phyloP scores from a whole-genome alignment of 768 basidiomycete species.

The Trametes sanguinea region DNA sequence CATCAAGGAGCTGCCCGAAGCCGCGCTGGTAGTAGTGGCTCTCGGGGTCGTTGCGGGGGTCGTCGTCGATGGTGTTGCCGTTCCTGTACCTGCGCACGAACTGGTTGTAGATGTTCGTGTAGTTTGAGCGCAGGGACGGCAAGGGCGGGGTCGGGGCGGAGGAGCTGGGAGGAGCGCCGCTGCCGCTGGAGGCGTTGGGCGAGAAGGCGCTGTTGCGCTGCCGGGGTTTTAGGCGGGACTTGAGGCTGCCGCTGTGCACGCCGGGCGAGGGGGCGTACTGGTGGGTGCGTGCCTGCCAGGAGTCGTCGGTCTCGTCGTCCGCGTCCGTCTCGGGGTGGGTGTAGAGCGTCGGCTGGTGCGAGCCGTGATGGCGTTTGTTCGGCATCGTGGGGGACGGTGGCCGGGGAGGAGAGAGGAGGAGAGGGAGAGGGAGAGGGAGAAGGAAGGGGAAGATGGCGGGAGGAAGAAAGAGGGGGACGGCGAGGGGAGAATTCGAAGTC shows the following conservation, averaged over 20 bases:
- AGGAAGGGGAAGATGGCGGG: slow-evolving; percentile 2
- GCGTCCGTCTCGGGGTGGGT: slow-evolving; percentile 60
- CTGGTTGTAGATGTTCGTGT: slow-evolving; percentile 74
- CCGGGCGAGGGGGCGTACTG: slow-evolving; percentile 27
- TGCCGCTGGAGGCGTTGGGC: slow-evolving; percentile 32
- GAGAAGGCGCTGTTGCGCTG: slow-evolving; percentile 34
- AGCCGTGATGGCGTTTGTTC: slow-evolving; percentile 49
- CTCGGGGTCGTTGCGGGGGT: slow-evolving; percentile 79
- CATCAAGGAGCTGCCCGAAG: slow-evolving; percentile 65
- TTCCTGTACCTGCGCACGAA: slow-evolving; percentile 78
- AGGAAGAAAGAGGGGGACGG: not conserved
- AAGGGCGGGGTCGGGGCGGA: slow-evolving; percentile 33
- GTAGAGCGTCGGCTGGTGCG: slow-evolving; percentile 60
- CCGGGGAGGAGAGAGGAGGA: slow-evolving; percentile 3
- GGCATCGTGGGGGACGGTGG: slow-evolving; percentile 4
- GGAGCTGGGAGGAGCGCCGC: slow-evolving; percentile 29
- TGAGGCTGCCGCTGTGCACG: slow-evolving; percentile 27
- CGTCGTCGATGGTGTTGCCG: slow-evolving; percentile 60
- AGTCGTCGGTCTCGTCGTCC: slow-evolving; percentile 51
- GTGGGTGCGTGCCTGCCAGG: slow-evolving; percentile 40
- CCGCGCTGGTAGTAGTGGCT: slow-evolving; percentile 79
- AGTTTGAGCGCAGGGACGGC: slow-evolving; percentile 37
- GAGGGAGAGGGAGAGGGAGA: not conserved
- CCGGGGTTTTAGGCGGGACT: slow-evolving; percentile 31
- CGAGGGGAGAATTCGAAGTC: too few relatives aligned